Base-by-base conservation (phyloP, 1,139 yeast genomes). In the Sugiyamaella neomexicana region DNA sequence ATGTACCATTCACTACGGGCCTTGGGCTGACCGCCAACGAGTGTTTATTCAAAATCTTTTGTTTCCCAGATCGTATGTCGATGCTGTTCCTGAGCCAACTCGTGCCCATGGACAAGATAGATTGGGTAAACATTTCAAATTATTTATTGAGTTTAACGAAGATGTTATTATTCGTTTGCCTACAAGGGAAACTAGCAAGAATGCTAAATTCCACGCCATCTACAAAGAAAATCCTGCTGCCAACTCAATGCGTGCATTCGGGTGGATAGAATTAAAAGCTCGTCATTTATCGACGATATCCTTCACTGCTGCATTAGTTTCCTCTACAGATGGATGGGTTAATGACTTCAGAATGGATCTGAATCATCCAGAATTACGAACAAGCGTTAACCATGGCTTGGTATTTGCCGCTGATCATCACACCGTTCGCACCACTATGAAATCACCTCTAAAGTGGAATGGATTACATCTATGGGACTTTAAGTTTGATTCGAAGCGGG, bases 1-100 rank as follows among this genome's bases (percentile, higher is more conserved):
- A 58, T 84, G 91, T 0, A 84, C 89, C 0, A 73, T 89, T 0
- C 86, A 86, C 61, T 91, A 89, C 65, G 99, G 99, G 0, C 96
- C 99, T 0, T 91, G 98, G 97, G 87, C 97, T 0, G 96, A 91
- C 58, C 80, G 91, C 45, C 96, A 93, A 68, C 69, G 96, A 20
- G 77, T 77, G 1, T 80, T 85, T 0, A 65, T 91, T 8, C 93
- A 86, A 58, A 72, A 75, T 8, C 73, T 84, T 72, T 73, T 93
- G 40, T 81, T 85, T 58, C 99, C 99, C 0, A 68, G 80, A 0
- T 68, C 83, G 6, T 81, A 87, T 32, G 72, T 85, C 48, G 89
- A 89, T 63, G 71, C 83, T 0, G 41, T 16, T 10, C 83, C 86
- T 0, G 73, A 77, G 1, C 63, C 65, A 10, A 66, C 62, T 13